phyloP scores from a whole-genome alignment of 371 early-diverging fungal species.

The Mucor racemosus region DNA sequence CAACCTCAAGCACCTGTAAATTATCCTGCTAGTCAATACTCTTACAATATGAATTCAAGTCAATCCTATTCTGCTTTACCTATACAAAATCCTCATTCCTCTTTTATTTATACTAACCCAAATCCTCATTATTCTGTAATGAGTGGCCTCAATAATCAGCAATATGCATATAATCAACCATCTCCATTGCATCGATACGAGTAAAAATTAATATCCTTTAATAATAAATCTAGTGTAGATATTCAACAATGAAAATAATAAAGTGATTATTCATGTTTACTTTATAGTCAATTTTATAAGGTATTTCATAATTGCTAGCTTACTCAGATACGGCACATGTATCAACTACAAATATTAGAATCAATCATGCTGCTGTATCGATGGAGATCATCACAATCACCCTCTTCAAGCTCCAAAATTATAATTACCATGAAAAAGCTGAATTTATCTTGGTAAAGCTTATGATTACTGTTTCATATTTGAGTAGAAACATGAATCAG shows the following conservation, averaged over 20 bases:
- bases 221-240: not conserved
- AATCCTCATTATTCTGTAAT: constrained; percentile 13
- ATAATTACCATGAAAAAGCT: too few species aligned
- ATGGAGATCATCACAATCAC: too few species aligned
- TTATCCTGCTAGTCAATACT: constrained; percentile 14
- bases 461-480: too few species aligned
- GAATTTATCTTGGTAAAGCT: too few species aligned
- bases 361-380: too few species aligned
- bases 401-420: too few species aligned
- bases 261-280: too few species aligned
- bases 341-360: too few species aligned
- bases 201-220: not conserved
- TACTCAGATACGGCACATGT: too few species aligned
- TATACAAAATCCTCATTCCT: constrained; percentile 9
- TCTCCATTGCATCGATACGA: constrained; percentile 16
- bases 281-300: too few species aligned
- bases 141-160: constrained; percentile 12
- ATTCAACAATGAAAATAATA: not conserved
- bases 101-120: constrained; percentile 10
- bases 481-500: too few species aligned
- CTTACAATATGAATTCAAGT: constrained; percentile 7
- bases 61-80: constrained; percentile 8
- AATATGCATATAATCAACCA: constrained; percentile 11
- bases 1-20: not conserved
- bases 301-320: too few species aligned